Percentiles rank a stretch among this genome's conserved stretches.
These are phyloP conservation scores for Triadica sebifera DNA, from an alignment of 345 rosid genomes.

Conservation along the genomic window DNA sequence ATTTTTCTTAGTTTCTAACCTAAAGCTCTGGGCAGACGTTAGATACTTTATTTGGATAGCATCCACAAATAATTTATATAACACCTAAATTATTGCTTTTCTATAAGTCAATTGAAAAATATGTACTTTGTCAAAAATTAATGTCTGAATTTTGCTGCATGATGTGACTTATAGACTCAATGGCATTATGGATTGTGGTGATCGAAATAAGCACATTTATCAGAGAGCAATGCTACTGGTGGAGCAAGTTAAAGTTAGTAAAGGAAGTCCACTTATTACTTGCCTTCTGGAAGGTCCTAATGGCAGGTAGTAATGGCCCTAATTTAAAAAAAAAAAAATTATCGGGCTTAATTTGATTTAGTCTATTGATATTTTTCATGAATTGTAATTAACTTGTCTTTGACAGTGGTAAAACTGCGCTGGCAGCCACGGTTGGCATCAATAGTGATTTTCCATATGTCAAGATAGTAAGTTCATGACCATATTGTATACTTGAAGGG, in stretches of 20 bases:
- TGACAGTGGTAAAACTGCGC: slow-evolving; percentile 93
- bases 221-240: slow-evolving; percentile 84
- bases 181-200: slow-evolving; percentile 92
- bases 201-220: slow-evolving; percentile 70
- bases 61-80: background rate
- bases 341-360: slow-evolving; percentile 3
- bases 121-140: background rate
- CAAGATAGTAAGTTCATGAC: slow-evolving; percentile 70
- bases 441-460: slow-evolving; percentile 97
- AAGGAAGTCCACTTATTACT: slow-evolving; percentile 89
- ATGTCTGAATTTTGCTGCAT: slow-evolving; percentile 18
- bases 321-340: too few relatives aligned
- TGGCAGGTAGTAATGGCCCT: slow-evolving; percentile 66
- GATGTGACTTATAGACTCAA: slow-evolving; percentile 54
- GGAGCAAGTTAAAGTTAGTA: slow-evolving; percentile 97
- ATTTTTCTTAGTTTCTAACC: background rate
- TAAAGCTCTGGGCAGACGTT: background rate
- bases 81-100: background rate
- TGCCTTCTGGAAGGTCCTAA: slow-evolving; percentile 94
- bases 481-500: background rate
- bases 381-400: slow-evolving; percentile 13
- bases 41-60: background rate
- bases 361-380: slow-evolving; percentile 1
- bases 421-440: slow-evolving; percentile 95
- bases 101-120: background rate